phyloP scores from a whole-genome alignment of 352 stramenopile species.

The Phytopythium litorale region DNA sequence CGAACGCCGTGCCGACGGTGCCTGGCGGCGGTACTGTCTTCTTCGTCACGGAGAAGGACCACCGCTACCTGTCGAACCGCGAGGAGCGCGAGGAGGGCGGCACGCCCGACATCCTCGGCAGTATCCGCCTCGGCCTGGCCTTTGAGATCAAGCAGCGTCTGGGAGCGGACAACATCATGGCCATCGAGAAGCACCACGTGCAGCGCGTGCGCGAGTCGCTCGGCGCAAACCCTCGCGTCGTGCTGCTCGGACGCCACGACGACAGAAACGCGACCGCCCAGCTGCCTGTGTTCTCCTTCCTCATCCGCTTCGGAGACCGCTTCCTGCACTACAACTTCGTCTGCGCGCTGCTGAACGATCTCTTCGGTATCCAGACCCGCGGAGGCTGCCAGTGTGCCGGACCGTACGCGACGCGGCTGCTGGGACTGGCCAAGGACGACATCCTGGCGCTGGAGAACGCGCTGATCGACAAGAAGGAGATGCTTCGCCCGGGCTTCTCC shows the following conservation, averaged over 20 bases:
- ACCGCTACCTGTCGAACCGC: constrained; percentile 75
- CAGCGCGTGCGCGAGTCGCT: constrained; percentile 36
- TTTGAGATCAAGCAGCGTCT: constrained; percentile 88
- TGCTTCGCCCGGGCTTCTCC: constrained; percentile 94
- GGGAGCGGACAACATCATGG: constrained; percentile 44
- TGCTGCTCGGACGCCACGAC: constrained; percentile 83
- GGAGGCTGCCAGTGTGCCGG: constrained; percentile 68
- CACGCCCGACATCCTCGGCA: constrained; percentile 94
- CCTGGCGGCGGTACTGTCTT: constrained; percentile 63
- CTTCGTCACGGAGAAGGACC: constrained; percentile 55
- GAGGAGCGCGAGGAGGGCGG: constrained; percentile 92
- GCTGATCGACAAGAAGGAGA: constrained; percentile 89
- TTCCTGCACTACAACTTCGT: constrained; percentile 99
- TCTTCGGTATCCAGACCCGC: constrained; percentile 92
- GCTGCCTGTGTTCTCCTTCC: constrained; percentile 95
- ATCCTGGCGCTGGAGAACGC: constrained; percentile 78
- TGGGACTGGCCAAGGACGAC: constrained; percentile 81
- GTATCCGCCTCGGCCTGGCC: constrained; percentile 89
- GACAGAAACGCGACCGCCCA: constrained; percentile 22
- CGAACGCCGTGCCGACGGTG: constrained; percentile 43
- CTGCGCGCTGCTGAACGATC: constrained; percentile 95
- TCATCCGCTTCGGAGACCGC: constrained; percentile 80
- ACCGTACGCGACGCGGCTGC: constrained; percentile 90
- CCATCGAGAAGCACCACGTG: constrained; percentile 41
- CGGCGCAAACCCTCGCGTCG: constrained; percentile 53